Base-by-base conservation (phyloP, 371 early-diverging fungal genomes). In the Circinella umbellata region DNA sequence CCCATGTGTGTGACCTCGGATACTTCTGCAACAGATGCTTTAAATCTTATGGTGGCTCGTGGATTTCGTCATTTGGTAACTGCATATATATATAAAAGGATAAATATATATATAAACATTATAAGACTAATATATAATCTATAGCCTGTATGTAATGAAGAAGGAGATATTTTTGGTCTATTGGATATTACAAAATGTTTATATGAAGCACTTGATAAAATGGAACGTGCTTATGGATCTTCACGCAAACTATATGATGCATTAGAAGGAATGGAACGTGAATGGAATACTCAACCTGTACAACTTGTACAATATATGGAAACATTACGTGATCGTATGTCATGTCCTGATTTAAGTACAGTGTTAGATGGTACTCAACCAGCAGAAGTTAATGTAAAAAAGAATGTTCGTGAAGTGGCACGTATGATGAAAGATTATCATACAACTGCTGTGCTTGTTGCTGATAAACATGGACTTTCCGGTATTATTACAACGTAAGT, bases 121-220 rank as follows among this genome's bases (percentile, higher is more conserved):
- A 42, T 18, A 36, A 20, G 5, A 35, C n/a, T 35, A n/a, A 35
- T 13, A 35, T 51, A 13, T 49, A 6, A 15, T 11, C n/a, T 9
- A 17, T 74, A 82, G 82, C 83, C 83, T 46, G 83, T 83, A 38
- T 92, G 94, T 73, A 88, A 91, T 73, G 91, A 93, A 68, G 88
- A 90, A 70, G 93, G 91, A 61, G 95, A 94, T 71, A 94, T 98
- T 42, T 93, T 96, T 66, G 97, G 98, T 15, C 73, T 96, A 57
- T 80, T 97, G 57, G 98, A 98, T 80, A 95, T 98, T 71, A 97
- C 97, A 64, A 96, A 95, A 72, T 95, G 96, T 79, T 85, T 97
- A 70, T 96, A 93, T 75, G 96, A 96, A 69, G 92, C 95, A 18
- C 80, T 97, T 48, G 96, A 95, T 68, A 94, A 95, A 69, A 88